Percentiles rank a stretch among this genome's conserved stretches.
phyloP scores from a whole-genome alignment of 306 rosid genomes.

The Inga leiocalycina region DNA sequence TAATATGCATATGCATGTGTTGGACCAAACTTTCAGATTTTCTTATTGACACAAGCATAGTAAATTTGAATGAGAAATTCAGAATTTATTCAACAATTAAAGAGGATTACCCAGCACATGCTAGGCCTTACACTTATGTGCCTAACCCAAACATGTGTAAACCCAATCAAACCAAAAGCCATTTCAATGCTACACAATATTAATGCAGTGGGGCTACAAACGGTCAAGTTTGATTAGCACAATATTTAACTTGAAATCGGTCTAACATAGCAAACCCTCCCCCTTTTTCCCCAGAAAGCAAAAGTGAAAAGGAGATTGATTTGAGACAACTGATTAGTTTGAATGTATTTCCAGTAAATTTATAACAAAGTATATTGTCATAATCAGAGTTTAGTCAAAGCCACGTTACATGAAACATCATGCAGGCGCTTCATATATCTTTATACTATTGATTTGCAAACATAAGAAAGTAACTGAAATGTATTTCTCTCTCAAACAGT shows the following conservation, averaged over 20 bases:
- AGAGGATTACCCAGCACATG: neutral
- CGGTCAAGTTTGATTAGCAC: neutral
- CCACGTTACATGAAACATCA: conserved; percentile 3
- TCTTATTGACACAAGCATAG: neutral
- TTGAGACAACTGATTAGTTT: neutral
- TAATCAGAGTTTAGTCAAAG: neutral
- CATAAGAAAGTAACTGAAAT: neutral
- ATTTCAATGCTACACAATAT: neutral
- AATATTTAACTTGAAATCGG: neutral
- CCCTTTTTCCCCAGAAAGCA: no score
- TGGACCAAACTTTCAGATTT: neutral
- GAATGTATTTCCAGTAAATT: neutral
- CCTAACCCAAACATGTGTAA: neutral
- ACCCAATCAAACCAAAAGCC: neutral
- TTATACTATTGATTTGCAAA: neutral
- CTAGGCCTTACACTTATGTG: neutral
- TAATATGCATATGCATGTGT: neutral
- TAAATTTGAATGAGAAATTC: neutral
- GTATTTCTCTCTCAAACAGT: neutral
- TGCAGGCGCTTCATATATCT: neutral
- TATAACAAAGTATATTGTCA: neutral
- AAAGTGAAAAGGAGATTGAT: neutral
- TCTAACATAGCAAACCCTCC: no score
- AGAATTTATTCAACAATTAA: neutral
- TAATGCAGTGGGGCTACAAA: neutral